Base-by-base conservation (phyloP, 1,139 yeast genomes). In the Scheffersomyces insectosa region DNA sequence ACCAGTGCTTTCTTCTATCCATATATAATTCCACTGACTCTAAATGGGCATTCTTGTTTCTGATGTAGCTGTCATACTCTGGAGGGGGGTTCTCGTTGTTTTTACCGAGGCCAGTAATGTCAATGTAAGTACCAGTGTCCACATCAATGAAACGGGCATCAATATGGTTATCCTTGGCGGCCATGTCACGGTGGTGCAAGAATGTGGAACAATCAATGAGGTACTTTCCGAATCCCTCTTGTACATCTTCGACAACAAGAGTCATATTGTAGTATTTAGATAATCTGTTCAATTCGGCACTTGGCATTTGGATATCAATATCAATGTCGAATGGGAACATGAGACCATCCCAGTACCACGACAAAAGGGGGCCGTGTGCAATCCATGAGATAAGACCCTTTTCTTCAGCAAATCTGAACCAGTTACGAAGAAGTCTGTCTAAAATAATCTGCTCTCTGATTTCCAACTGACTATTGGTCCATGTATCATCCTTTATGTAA, bases 1-100 rank as follows among this genome's bases (percentile, higher is more conserved):
- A 50, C 71, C 71, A 67, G 49, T 67, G 72, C 50, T 63, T 66
- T 47, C 72, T 55, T 49, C 72, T 56, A 44, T 67, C 72, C 68
- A 64, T 63, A 42, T 65, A 67, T 15, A 67, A 52, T 42, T 62
- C 65, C 32, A 55, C 59, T 3, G 46, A 33, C 29, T 50, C 52
- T 12, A 50, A 52, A 12, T 49, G 43, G 10, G 49, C 35, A 11
- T 43, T 44, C 20, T 49, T 45, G 12, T 47, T 45, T 36, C 46
- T 44, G 45, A 58, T 54, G 46, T 62, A 50, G 36, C 54, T 46
- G 35, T 61, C 56, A 41, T 59, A 65, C 42, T 62, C 66, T 6
- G 58, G 54, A 5, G 70, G 70, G 4, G 52, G 49, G 11, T 27
- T 30, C 31, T 46, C 54, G 34, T 42, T 33, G 36, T 49, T 49